Conservation (phyloP, 331 rosid species). For the Arachis monticola region DNA sequence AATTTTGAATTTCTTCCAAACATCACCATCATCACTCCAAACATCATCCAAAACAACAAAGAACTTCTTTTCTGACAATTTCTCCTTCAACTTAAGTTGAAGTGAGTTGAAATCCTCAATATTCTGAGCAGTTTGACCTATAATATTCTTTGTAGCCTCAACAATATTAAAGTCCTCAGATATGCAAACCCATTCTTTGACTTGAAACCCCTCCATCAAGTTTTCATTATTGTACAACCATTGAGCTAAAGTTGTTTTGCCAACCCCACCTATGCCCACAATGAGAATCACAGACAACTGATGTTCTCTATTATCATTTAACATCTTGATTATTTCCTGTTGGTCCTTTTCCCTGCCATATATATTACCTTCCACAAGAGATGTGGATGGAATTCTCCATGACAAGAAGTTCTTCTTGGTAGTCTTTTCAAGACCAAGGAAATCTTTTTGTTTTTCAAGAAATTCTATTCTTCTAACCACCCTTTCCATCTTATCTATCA, state of each 20-base stretch:
- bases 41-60: slow-evolving; percentile 26
- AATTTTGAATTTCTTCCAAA: neutral
- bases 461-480: neutral
- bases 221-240: slow-evolving; percentile 22
- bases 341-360: slow-evolving; percentile 21
- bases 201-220: slow-evolving; percentile 9
- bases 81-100: neutral
- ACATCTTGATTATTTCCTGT: neutral
- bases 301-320: neutral
- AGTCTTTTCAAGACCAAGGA: slow-evolving; percentile 25
- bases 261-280: neutral
- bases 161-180: slow-evolving; percentile 1
- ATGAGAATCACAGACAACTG: slow-evolving; percentile 33
- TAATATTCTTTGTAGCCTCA: slow-evolving; percentile 24
- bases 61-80: slow-evolving; percentile 20
- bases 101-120: neutral
- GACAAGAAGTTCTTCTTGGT: neutral
- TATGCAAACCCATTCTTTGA: neutral
- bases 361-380: slow-evolving; percentile 19
- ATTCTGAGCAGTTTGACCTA: neutral
- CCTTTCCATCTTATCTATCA: neutral
- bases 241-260: slow-evolving; percentile 41
- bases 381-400: slow-evolving; percentile 19
- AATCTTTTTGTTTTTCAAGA: neutral
- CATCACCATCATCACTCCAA: neutral